A percentile compares a stretch with the other conserved stretches of the same genome.
These are phyloP conservation scores for Skeletonema grethae DNA, from an alignment of 108 stramenopile genomes.

Conservation along the genomic window DNA sequence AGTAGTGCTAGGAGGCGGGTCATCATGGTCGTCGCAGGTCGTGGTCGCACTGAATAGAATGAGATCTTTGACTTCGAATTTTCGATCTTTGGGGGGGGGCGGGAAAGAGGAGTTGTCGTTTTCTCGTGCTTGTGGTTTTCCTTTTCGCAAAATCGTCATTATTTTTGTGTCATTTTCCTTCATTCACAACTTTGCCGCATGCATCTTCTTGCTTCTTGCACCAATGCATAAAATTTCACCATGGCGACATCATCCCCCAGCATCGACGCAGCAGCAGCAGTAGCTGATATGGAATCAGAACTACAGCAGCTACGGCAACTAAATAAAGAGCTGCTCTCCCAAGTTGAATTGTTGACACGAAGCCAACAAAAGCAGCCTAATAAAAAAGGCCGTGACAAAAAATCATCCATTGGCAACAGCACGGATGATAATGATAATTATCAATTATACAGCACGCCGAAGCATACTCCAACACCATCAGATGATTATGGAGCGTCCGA, in stretches of 20 bases:
- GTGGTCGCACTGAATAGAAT: no score
- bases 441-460: conserved; percentile 4
- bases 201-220: no score
- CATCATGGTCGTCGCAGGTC: not conserved
- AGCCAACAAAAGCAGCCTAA: not conserved
- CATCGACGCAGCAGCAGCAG: conserved; percentile 5
- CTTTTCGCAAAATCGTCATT: no score
- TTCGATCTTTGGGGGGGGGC: no score
- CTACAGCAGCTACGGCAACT: conserved; percentile 32
- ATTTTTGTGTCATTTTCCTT: no score
- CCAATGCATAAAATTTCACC: no score
- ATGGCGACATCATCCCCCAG: conserved; percentile 5
- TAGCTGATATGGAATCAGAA: conserved; percentile 32
- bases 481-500: not conserved
- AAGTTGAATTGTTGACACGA: conserved; percentile 23
- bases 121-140: no score
- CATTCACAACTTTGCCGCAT: no score
- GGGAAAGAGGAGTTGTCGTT: no score
- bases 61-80: no score
- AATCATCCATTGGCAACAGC: not conserved
- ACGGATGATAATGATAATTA: conserved; percentile 4
- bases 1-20: conserved; percentile 17
- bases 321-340: conserved; percentile 36
- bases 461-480: not conserved
- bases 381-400: not conserved